phyloP scores from a whole-genome alignment of 2,329 filamentous ascomycete genomes.

The Aspergillus flavus region DNA sequence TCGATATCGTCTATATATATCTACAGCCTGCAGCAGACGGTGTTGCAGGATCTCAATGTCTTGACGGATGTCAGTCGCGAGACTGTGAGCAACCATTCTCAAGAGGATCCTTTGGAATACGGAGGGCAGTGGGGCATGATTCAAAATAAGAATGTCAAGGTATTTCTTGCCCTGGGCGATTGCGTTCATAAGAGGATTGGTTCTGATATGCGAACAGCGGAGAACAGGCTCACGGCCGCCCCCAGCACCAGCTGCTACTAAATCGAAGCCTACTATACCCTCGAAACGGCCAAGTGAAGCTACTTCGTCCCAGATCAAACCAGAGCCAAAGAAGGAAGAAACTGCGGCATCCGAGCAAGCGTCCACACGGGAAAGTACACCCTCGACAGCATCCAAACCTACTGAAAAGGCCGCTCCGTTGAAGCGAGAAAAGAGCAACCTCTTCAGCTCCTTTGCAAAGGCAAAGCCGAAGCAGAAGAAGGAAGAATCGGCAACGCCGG shows the following conservation, averaged over 20 bases:
- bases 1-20: slow-evolving; percentile 79
- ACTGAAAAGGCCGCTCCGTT: slow-evolving; percentile 40
- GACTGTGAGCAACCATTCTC: slow-evolving; percentile 56
- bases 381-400: slow-evolving; percentile 38
- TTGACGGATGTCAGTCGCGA: slow-evolving; percentile 71
- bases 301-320: slow-evolving; percentile 22
- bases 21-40: slow-evolving; percentile 77
- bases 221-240: slow-evolving; percentile 48
- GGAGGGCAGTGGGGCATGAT: slow-evolving; percentile 73
- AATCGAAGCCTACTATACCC: slow-evolving; percentile 37
- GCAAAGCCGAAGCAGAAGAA: slow-evolving; percentile 61
- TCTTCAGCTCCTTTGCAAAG: slow-evolving; percentile 80
- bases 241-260: slow-evolving; percentile 31
- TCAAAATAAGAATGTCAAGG: slow-evolving; percentile 68
- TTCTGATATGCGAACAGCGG: slow-evolving; percentile 40
- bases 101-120: slow-evolving; percentile 62
- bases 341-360: slow-evolving; percentile 21
- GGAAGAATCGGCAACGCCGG: slow-evolving; percentile 45
- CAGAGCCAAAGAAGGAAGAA: slow-evolving; percentile 27
- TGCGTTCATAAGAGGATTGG: background rate
- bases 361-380: slow-evolving; percentile 27
- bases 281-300: slow-evolving; percentile 43
- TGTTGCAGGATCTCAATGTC: slow-evolving; percentile 70
- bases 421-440: slow-evolving; percentile 65
- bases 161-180: slow-evolving; percentile 21